Evolutionary conservation across 2,329 filamentous ascomycete species (phyloP).

Genomic region (Paracoccidioides brasiliensis): DNA sequence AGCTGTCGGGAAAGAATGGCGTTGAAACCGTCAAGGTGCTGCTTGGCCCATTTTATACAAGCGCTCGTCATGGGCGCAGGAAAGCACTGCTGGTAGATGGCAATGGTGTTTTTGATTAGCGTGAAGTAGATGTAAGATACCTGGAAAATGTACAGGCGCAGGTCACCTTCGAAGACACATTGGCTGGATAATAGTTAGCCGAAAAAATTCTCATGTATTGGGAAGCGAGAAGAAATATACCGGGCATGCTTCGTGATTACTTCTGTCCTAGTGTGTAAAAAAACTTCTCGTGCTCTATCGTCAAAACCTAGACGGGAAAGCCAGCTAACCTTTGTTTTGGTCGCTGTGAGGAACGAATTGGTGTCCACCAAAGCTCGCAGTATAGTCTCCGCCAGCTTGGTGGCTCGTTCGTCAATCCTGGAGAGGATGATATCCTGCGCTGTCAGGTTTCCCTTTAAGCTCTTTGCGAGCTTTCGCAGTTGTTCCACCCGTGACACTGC

Average conservation of each 20-base stretch:
- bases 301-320: conserved; percentile 78
- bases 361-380: conserved; percentile 64
- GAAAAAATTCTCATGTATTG: background rate
- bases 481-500: conserved; percentile 77
- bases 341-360: conserved; percentile 63
- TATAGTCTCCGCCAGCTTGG: conserved; percentile 61
- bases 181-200: conserved; percentile 44
- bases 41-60: conserved; percentile 97
- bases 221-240: conserved; percentile 34
- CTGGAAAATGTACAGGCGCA: conserved; percentile 88
- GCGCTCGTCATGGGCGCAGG: conserved; percentile 78
- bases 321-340: conserved; percentile 72
- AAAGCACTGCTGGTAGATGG: conserved; percentile 78
- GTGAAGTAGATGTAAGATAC: conserved; percentile 93
- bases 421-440: conserved; percentile 86
- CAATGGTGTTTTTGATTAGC: conserved; percentile 83
- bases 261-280: conserved; percentile 64
- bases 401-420: conserved; percentile 77
- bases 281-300: conserved; percentile 75
- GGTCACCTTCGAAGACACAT: conserved; percentile 87
- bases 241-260: conserved; percentile 71
- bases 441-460: conserved; percentile 70
- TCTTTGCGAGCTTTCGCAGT: conserved; percentile 62
- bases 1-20: conserved; percentile 67
- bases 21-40: conserved; percentile 86